Base-by-base conservation (phyloP, 176 grass and related monocot species). In the Oryza longistaminata region DNA sequence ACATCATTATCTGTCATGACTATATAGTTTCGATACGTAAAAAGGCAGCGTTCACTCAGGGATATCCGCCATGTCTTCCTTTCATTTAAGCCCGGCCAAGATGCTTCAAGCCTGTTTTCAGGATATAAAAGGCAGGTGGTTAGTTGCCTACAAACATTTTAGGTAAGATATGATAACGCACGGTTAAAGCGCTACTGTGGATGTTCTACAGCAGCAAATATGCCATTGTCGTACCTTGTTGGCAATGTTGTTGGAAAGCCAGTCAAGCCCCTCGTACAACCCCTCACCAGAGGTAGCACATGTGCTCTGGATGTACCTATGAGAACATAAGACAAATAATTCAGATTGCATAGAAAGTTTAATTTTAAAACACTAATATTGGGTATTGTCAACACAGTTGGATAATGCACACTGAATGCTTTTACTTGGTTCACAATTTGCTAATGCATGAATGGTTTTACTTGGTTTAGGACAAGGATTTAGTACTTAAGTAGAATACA, bases 181-280 rank as follows among this genome's bases (percentile, higher is more conserved):
- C 4, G 14, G 49, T 52, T 52, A 52, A 52, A 52, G 4, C 49
- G 3, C 49, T 52, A 52, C 4, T 4, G 49, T 52, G 4, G 49
- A 52, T 52, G 49, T 16, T 52, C 49, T 8, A 17, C 6, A n/a
- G 62, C n/a, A 16, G 9, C 6, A 17, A 17, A 53, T 19, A 75
- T 52, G 60, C 4, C 39, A 0, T 16, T 50, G 3, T 0, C n/a
- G 2, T 75, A 90, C 89, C 85, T 90, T 90, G 89, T 83, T 90
- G 11, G 89, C 89, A 22, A 90, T 90, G 75, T 90, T 90, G 89
- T 87, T 90, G 45, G 89, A 90, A 61, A 90, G 89, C 89, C 89
- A 90, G 75, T 90, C 89, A 75, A 90, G 89, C 5, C 89, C 89
- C 69, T 90, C 89, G 0, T 90, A 90, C 85, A 90, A 87, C 34